Base-by-base conservation (phyloP, 148 eudicot genomes). In the Fagopyrum homotropicum region DNA sequence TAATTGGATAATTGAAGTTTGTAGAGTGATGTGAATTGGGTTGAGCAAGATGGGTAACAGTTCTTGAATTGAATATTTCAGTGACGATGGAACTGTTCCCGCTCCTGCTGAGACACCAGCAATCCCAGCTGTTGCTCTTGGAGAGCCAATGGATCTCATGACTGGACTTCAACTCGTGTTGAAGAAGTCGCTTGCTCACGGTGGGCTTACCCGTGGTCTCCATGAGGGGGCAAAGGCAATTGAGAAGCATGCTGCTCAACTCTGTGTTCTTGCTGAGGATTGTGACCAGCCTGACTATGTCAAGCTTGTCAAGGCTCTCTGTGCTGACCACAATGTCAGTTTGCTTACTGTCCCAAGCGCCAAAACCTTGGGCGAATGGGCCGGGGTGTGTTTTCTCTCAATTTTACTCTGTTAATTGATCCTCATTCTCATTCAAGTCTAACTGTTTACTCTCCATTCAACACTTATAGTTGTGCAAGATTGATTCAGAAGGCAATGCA, bases 311-410 rank as follows among this genome's bases (percentile, higher is more conserved):
- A 70, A 70, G 45, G 73, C 73, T 22, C 73, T 70, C 73, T 85
- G 88, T 78, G 76, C 80, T 29, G 85, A 85, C 15, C 80, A 82
- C 70, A 85, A 85, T 71, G 85, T 85, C 11, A 73, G 74, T 82
- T 80, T 82, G 78, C 78, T 85, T 9, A 45, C 78, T 9, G 83
- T 85, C 40, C 80, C 83, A 2, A 79, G 79, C 71, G 80, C 85
- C 22, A 85, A 85, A 75, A 82, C 78, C 66, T 84, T 84, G 45
- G 83, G 87, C 51, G 87, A 84, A 75, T 79, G 85, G 88, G 77
- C 80, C 74, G 88, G 85, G 45, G 88, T 85, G 76, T 69, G 83
- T 80, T 63, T 30, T 30, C 45, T 29, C 22, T 16, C 60, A n/a
- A 50, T 50, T 5, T 9, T 35, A 35, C 40, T 35, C 40, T 35